Conservation (phyloP, 345 rosid species). For the Brassica cretica region DNA sequence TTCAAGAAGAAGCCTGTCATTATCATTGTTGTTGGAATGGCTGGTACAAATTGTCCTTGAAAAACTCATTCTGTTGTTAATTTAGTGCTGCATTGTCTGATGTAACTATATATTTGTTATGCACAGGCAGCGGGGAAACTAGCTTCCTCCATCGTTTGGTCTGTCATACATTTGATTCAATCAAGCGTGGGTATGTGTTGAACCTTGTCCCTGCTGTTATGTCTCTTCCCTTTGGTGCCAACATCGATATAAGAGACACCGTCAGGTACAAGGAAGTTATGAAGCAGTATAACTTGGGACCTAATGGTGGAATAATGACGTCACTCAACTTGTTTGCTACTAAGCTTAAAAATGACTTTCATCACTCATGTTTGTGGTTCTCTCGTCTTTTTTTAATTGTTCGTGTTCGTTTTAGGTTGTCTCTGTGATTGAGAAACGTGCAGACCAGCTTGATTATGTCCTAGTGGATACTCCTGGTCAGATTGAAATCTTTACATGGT, state of each 20-base stretch:
- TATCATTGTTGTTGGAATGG: conserved; percentile 82
- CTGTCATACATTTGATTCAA: conserved; percentile 65
- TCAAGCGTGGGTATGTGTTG: conserved; percentile 66
- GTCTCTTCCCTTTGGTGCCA: conserved; percentile 60
- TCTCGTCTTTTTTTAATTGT: neutral
- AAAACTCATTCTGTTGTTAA: neutral
- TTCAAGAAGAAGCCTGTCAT: conserved; percentile 74
- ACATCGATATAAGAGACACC: conserved; percentile 82
- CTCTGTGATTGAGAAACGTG: conserved; percentile 73
- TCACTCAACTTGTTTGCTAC: conserved; percentile 35
- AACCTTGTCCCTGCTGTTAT: conserved; percentile 87
- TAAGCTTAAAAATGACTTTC: conserved; percentile 46
- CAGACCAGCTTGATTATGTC: conserved; percentile 83
- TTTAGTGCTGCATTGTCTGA: neutral
- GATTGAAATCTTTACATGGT: conserved; percentile 91
- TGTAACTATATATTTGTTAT: neutral
- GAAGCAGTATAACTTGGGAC: neutral
- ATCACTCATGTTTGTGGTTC: neutral
- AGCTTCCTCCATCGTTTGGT: conserved; percentile 74
- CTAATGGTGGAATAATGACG: neutral
- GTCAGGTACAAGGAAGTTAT: conserved; percentile 41
- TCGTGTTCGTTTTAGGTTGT: conserved; percentile 50
- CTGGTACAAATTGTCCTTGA: conserved; percentile 45
- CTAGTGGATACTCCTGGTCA: conserved; percentile 92
- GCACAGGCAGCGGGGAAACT: conserved; percentile 75